Conservation (phyloP, 352 stramenopile genomes). For the Phytophthora ohioensis region DNA sequence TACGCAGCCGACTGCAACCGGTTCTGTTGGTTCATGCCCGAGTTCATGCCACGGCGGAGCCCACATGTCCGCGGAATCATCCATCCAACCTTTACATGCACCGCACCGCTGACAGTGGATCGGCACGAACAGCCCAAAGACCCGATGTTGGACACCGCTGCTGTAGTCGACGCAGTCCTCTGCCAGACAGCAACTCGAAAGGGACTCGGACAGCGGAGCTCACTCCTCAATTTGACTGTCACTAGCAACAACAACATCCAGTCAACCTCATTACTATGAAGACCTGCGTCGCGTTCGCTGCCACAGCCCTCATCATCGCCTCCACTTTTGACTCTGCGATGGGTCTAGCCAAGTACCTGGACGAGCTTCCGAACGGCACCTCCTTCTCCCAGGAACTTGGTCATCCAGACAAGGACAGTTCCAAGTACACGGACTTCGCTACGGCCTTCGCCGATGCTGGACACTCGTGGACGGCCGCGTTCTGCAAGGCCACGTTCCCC, state of each 20-base stretch:
- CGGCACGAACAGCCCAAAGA: slow-evolving; percentile 12
- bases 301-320: slow-evolving; percentile 27
- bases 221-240: slow-evolving; percentile 28
- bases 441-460: slow-evolving; percentile 35
- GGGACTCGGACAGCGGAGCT: slow-evolving; percentile 1
- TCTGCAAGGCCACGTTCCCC: slow-evolving; percentile 38
- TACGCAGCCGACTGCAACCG: neutral
- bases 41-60: neutral
- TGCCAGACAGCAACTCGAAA: neutral
- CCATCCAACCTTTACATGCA: slow-evolving; percentile 31
- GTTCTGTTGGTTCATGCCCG: slow-evolving; percentile 29
- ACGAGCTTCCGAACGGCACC: slow-evolving; percentile 53
- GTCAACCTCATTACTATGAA: slow-evolving; percentile 18
- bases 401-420: slow-evolving; percentile 40
- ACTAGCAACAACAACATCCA: neutral
- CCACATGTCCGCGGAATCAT: slow-evolving; percentile 24
- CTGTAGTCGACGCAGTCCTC: neutral
- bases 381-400: slow-evolving; percentile 48
- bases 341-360: slow-evolving; percentile 35
- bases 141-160: slow-evolving; percentile 9
- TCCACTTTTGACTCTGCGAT: slow-evolving; percentile 22
- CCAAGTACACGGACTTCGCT: slow-evolving; percentile 46
- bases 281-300: slow-evolving; percentile 25
- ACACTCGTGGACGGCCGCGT: slow-evolving; percentile 32
- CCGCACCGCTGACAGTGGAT: slow-evolving; percentile 8